Base-by-base conservation (phyloP, 331 rosid genomes). In the Dryas integrifolia region DNA sequence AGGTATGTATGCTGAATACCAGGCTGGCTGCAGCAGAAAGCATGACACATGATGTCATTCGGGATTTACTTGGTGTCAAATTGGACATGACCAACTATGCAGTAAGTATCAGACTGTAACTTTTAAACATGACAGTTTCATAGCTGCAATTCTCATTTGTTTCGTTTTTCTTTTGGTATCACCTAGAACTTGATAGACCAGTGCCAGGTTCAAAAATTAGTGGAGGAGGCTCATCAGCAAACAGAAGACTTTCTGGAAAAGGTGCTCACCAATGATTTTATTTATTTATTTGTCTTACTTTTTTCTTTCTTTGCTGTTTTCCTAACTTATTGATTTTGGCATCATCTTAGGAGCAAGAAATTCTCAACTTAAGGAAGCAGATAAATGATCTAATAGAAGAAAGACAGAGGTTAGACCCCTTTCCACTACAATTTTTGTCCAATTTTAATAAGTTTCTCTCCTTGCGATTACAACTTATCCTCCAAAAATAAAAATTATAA, bases 11-110 rank as follows among this genome's bases (percentile, higher is more conserved):
- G 81, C 84, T 94, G 72, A 95, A 88, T 77, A 81, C 96, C 69
- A 94, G 98, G 84, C 76, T 94, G 49, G 96, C 96, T 26, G 96
- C 96, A 70, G 85, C 92, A 39, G 98, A 94, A 66, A 91, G 88
- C 91, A 94, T 91, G 98, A 94, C 98, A 48, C 98, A 94, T 80
- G 98, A 94, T 73, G 97, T 94, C 76, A 94, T 94, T 82, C 91
- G 97, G 62, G 98, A 94, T 79, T 89, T 94, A 82, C 96, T 94
- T 18, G 95, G 96, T 40, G 96, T 94, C 70, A 94, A 91, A 82
- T 69, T 91, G 88, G 98, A 94, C 86, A 86, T 94, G 72, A 91
- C 89, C n/a, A 87, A 86, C 83, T 94, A 85, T 73, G 98, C 97
- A 48, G 98, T 91, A 78, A 86, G 98, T 84, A 62, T 80, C 65